A percentile compares a stretch with the other conserved stretches of the same genome.
These are phyloP conservation scores for Hygrophoropsis aurantiaca DNA, from an alignment of 768 basidiomycete species.

Conservation along the genomic window DNA sequence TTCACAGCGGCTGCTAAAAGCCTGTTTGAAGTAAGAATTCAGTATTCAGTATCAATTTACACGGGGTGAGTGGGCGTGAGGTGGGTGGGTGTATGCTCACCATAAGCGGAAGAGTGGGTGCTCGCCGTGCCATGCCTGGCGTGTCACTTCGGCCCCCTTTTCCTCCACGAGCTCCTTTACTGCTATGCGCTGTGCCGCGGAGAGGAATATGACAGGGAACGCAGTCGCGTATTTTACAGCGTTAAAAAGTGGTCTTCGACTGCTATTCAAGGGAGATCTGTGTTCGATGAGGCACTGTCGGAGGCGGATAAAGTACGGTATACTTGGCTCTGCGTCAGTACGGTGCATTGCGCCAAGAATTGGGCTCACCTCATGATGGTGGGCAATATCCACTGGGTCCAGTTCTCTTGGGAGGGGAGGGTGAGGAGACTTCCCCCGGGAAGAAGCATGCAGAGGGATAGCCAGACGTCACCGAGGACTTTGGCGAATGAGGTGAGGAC, in stretches of 20 bases:
- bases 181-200: constrained; percentile 82
- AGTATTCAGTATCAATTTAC: no score
- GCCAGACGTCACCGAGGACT: constrained; percentile 92
- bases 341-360: neutral
- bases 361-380: constrained; percentile 78
- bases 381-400: constrained; percentile 75
- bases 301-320: constrained; percentile 89
- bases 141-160: constrained; percentile 42
- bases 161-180: constrained; percentile 54
- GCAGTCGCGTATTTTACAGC: constrained; percentile 96
- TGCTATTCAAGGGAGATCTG: constrained; percentile 57
- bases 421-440: constrained; percentile 74
- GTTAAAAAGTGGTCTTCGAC: constrained; percentile 78
- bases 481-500: constrained; percentile 96
- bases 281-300: constrained; percentile 94
- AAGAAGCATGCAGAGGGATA: constrained; percentile 84
- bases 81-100: no score
- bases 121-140: constrained; percentile 69
- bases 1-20: constrained; percentile 82
- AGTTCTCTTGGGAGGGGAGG: constrained; percentile 60
- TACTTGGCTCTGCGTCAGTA: constrained; percentile 38
- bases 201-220: constrained; percentile 94
- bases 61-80: neutral
- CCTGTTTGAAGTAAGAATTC: no score
- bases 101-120: constrained; percentile 82